Evolutionary conservation across 2,329 filamentous ascomycete genomes (phyloP), one percentile per base, ranked within the genome.

Genomic region (Chaetomium sp.): DNA sequence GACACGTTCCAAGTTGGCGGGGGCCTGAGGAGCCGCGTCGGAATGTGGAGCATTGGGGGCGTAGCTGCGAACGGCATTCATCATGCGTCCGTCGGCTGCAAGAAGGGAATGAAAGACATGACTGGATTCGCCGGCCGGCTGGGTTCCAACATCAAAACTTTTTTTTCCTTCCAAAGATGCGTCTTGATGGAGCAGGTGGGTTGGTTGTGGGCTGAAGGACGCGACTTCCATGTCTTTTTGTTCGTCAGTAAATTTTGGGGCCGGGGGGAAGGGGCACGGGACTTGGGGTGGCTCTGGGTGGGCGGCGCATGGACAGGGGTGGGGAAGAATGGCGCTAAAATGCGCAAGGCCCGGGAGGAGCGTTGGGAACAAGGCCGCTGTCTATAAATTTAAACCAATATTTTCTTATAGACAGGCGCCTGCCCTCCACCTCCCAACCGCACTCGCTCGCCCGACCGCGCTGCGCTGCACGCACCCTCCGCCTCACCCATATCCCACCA

Each of bases 311-410:
- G 58, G 62, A 59, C 56, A 59, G 57, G 61, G 61, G 50, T 58
- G 51, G 19, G 19, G 38, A 47, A 53, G 58, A 58, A 64, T 62
- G 60, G 62, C 63, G 62, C 63, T 65, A 64, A 64, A 58, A 63
- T 59, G 58, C 55, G 60, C 53, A 56, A 59, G 59, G 59, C 43
- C 59, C 53, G 50, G 55, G 57, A 64, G 59, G 60, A 58, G 60
- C 61, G 61, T 64, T 63, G 60, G 63, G 61, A 63, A 60, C 53
- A 27, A 27, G 57, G 55, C 53, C 51, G 62, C 58, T 64, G 63
- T 64, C 63, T 65, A 65, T 65, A 65, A 65, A 65, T 64, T 60
- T 64, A 62, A 65, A 64, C 62, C 63, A 62, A 62, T 63, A 61
- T 62, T 58, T 64, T 59, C 61, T 63, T 65, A 64, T 65, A 65